Base-by-base conservation (phyloP, 129 eudicot genomes). In the Escallonia herrerae region DNA sequence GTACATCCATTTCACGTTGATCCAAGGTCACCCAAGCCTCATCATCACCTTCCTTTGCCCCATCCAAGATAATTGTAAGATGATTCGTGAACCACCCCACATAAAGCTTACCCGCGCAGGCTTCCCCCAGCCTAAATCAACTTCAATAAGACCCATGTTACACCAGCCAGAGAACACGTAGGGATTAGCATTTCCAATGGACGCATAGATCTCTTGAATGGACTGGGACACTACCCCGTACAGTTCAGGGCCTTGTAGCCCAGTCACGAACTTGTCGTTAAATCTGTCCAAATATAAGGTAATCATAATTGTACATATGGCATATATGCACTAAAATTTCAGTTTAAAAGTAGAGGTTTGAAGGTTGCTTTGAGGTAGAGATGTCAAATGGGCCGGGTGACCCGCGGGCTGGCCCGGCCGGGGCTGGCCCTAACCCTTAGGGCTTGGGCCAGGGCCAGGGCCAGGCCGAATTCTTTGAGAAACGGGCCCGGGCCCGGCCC, bases 81-180 rank as follows among this genome's bases (percentile, higher is more conserved):
- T n/a, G 7, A 14, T 69, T 60, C 3, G 33, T 58, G 44, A 41
- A 2, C 49, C 38, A 15, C 62, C 61, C 43, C 15, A 38, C 41
- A 5, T 4, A 2, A 49, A 12, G 11, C 69, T 40, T 4, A 59
- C 72, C 84, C 80, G 75, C 3, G 57, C 39, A 15, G 84, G 83
- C 62, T 64, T 79, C 13, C 83, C 83, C 68, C 71, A 69, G 43
- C 83, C 83, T 47, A 79, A 79, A 66, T 79, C 80, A 22, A 74
- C 69, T 3, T 74, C 80, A 43, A 65, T 64, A 37, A 70, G 60
- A 8, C 72, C 75, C 55, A 73, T 47, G 15, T 58, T 74, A 40
- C 79, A 78, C 83, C 72, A 68, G 40, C 83, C 74, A 13, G 52
- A 73, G 11, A 15, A 51, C 2, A 39, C 40, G 13, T 12, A 63